Conservation (phyloP, 345 rosid genomes). For the Corchorus capsularis region DNA sequence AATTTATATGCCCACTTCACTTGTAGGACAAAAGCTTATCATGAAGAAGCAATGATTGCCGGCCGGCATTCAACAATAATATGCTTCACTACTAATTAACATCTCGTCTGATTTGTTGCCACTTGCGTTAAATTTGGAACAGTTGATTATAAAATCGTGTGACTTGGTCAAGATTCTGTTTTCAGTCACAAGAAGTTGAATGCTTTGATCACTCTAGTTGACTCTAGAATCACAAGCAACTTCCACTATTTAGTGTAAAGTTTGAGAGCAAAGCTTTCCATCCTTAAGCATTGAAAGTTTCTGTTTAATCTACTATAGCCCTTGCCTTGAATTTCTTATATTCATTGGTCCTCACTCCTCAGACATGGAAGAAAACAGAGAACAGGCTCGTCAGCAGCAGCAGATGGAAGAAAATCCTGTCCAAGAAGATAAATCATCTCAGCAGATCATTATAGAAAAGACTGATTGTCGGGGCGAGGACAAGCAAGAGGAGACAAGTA, state of each 20-base stretch:
- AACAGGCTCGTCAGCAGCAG: not conserved
- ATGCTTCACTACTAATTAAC: not conserved
- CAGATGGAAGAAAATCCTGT: not conserved
- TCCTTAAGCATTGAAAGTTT: not conserved
- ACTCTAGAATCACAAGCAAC: not conserved
- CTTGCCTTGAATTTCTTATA: not conserved
- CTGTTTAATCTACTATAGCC: not conserved
- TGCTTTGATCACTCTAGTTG: not conserved
- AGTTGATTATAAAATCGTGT: not conserved
- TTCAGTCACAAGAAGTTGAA: not conserved
- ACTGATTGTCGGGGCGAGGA: not conserved
- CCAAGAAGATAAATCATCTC: not conserved
- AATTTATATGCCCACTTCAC: not conserved
- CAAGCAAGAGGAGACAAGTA: not conserved
- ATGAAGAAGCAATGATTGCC: not conserved
- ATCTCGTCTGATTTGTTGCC: not conserved
- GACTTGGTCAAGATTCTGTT: not conserved
- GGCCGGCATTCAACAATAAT: not conserved
- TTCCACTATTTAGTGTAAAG: not conserved
- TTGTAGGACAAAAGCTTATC: not conserved
- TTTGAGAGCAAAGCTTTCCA: not conserved
- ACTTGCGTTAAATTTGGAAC: not conserved
- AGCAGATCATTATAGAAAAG: no score
- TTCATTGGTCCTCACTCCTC: slow-evolving; percentile 1
- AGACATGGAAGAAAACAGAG: slow-evolving; percentile 4